These are phyloP conservation scores for Aspergillus heteromorphus DNA, from an alignment of 495 filamentous ascomycete species.

Conservation along the genomic window DNA sequence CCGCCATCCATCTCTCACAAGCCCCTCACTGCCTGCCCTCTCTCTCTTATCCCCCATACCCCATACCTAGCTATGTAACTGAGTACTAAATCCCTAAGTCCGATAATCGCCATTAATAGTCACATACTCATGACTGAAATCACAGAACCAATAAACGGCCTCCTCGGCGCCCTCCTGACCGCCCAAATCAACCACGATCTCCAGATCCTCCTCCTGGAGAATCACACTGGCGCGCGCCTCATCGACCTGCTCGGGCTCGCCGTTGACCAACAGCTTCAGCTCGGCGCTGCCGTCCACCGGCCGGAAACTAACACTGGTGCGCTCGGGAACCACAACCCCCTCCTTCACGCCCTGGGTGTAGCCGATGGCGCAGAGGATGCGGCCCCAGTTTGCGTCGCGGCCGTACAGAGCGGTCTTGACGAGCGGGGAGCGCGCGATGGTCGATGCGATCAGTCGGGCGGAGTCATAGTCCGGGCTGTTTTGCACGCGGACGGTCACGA, in stretches of 20 bases:
- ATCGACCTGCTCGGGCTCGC: conserved; percentile 90
- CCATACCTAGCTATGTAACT: too few species aligned
- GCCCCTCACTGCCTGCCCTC: too few species aligned
- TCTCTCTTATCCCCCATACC: too few species aligned
- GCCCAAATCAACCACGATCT: conserved; percentile 67
- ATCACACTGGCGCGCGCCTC: conserved; percentile 82
- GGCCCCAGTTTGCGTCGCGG: conserved; percentile 97
- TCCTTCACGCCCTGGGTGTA: conserved; percentile 68
- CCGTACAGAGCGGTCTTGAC: conserved; percentile 98
- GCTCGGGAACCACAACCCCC: conserved; percentile 66
- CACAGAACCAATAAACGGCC: conserved; percentile 89
- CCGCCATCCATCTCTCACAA: background rate
- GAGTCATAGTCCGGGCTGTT: conserved; percentile 63
- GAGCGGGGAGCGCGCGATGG: conserved; percentile 87
- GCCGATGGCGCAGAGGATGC: conserved; percentile 90
- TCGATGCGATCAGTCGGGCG: conserved; percentile 67
- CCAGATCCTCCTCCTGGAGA: conserved; percentile 77
- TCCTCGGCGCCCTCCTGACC: conserved; percentile 60
- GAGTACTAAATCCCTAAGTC: conserved; percentile 52
- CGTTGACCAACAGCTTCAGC: conserved; percentile 80
- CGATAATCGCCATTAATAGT: conserved; percentile 92
- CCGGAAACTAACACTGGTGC: conserved; percentile 87
- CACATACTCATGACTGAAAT: conserved; percentile 96
- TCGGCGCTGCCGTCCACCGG: conserved; percentile 76
- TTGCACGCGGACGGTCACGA: conserved; percentile 84